These are phyloP conservation scores for Aspergillus puulaauensis DNA, from an alignment of 2,329 filamentous ascomycete genomes.

Conservation along the genomic window DNA sequence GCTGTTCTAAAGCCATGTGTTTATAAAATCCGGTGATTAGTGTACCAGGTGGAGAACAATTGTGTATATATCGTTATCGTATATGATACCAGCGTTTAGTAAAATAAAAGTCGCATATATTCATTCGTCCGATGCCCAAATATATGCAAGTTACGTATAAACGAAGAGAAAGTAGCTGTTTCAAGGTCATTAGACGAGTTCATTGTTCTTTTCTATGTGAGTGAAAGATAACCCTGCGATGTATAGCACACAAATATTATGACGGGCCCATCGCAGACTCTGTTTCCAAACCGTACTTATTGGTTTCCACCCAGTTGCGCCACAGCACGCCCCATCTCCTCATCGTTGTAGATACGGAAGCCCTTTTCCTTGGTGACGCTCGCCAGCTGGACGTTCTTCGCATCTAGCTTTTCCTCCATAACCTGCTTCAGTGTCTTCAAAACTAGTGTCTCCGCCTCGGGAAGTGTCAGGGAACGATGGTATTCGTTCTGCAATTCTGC, in stretches of 20 bases:
- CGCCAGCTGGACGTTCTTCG: conserved; percentile 97
- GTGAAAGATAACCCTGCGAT: conserved; percentile 20
- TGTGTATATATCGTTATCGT: not conserved
- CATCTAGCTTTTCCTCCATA: conserved; percentile 99
- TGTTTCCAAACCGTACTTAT: conserved; percentile 22
- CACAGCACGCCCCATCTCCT: conserved; percentile 93
- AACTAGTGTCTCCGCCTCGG: conserved; percentile 90
- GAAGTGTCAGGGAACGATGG: conserved; percentile 92
- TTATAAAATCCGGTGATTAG: conserved; percentile 71
- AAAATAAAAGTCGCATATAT: not conserved
- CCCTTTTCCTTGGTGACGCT: conserved; percentile 97
- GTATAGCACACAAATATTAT: conserved; percentile 15
- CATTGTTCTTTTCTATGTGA: conserved; percentile 32
- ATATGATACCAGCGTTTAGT: not conserved
- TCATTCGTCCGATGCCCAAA: not conserved
- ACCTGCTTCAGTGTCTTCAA: conserved; percentile 99
- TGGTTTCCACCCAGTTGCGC: conserved; percentile 59
- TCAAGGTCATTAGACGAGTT: conserved; percentile 21
- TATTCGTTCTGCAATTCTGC: conserved; percentile 98
- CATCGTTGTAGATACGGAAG: conserved; percentile 97
- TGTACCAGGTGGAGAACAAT: not conserved
- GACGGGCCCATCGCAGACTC: conserved; percentile 10
- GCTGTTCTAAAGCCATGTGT: conserved; percentile 91
- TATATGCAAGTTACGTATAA: not conserved
- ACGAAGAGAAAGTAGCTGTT: not conserved